Conservation (phyloP, 768 basidiomycete genomes). For the Lanmaoa rubissima region DNA sequence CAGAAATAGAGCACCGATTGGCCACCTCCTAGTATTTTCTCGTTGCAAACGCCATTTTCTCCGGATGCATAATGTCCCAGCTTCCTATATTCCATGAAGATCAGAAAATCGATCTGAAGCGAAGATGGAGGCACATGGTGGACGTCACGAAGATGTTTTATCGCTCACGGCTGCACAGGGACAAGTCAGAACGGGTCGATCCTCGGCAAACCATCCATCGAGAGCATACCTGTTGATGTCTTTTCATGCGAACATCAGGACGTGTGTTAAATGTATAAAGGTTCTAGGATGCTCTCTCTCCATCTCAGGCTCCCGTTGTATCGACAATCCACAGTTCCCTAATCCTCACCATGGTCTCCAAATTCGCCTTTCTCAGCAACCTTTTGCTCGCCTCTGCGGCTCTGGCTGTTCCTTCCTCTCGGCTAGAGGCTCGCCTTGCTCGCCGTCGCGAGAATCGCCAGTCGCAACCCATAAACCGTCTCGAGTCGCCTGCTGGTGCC, state of each 20-base stretch:
- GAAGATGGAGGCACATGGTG: not conserved
- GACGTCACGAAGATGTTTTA: not conserved
- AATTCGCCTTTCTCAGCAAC: conserved; percentile 10
- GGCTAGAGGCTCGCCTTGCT: conserved; percentile 8
- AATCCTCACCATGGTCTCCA: conserved; percentile 18
- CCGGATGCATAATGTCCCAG: not conserved
- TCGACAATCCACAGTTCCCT: not conserved
- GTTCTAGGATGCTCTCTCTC: not conserved
- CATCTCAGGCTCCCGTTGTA: not conserved
- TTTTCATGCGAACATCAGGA: conserved; percentile 1
- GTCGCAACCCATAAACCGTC: conserved; percentile 5
- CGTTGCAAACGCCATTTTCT: not conserved
- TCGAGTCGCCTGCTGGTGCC: not conserved
- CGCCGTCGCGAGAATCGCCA: conserved; percentile 16
- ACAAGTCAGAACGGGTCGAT: not conserved
- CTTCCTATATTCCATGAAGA: not conserved
- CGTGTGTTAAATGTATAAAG: conserved; percentile 12
- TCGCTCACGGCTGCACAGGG: not conserved
- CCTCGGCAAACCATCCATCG: not conserved
- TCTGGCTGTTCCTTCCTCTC: conserved; percentile 19
- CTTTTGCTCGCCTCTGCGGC: conserved; percentile 19
- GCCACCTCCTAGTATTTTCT: conserved; percentile 1
- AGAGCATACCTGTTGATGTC: not conserved
- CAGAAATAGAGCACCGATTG: not conserved
- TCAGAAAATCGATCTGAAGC: not conserved